Base-by-base conservation (phyloP, 192 early-diverging fungal genomes). In the Coemansia sp. region DNA sequence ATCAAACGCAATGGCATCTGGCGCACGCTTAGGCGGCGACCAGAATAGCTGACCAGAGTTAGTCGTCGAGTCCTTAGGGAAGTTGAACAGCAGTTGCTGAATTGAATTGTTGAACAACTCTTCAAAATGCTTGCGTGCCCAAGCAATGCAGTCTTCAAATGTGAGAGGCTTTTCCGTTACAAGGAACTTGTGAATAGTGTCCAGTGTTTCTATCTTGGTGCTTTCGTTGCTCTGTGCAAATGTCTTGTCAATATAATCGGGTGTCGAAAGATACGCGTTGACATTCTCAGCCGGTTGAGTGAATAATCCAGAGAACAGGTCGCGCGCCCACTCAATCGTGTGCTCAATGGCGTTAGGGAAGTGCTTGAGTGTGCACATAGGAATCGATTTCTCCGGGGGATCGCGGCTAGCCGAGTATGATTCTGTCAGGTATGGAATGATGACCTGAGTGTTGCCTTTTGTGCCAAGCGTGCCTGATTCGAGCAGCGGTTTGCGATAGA, bases 391-490 rank as follows among this genome's bases (percentile, higher is more conserved):
- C 77, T 99, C 97, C 44, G 93, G 93, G 0, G 97, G 97, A 74
- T 99, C 97, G 63, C 93, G 92, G 38, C 96, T 98, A 21, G 94
- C 97, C 3, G 93, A 94, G 83, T 99, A 99, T 8, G 96, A 96
- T 84, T 99, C 97, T 6, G 97, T 99, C 64, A 98, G 70, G 76
- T 85, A 87, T 16, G 97, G 97, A 72, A 99, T 77, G 16, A 99
- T 89, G 16, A 98, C 94, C 82, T 99, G 97, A 9, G 94, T 97
- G 84, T 99, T 99, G 62, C 97, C 97, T 84, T 99, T 99, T 56
- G 97, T 99, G 23, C 97, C 97, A 14, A 99, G 84, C 2, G 97
- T 99, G 23, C 97, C 97, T 27, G 94, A 97, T 77, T 99, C 97
- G 54, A 99, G 77, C 56, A 99, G 79, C 19, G 96, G 88, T 81